Evolutionary conservation across 2,329 filamentous ascomycete species (phyloP), one percentile per base, ranked within the genome.

Genomic region (Colletotrichum musicola): DNA sequence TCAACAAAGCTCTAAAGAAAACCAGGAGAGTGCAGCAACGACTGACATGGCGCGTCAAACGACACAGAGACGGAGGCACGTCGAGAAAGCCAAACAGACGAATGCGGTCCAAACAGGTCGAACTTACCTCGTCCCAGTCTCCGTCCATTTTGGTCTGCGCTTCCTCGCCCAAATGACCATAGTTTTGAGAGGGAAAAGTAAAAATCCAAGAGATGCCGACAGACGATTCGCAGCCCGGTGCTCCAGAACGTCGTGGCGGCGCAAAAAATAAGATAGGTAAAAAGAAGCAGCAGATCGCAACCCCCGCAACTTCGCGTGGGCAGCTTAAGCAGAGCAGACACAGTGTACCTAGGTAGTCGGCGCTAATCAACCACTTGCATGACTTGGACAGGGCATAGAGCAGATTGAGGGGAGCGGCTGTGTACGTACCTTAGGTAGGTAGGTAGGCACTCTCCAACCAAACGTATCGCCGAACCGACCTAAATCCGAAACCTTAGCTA

Each of bases 91-190:
- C 6, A 7, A 35, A 35, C 7, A 10, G 30, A 35, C 7, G 10
- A 9, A 7, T 10, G 7, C 30, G 30, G 30, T 35, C 30, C 30
- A 35, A 35, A 2, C 30, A 35, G 30, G 30, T 10, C 30, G 70
- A 27, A 81, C 86, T 76, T 80, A 88, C 89, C 85, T 91, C 88
- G 81, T 89, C 88, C 89, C 89, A 91, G 80, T 90, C 89, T 79
- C 85, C 87, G 80, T 91, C 89, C 89, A 90, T 90, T 76, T 80
- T 83, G 76, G 72, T 78, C 73, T 75, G 71, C 73, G 80, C 73
- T 74, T 76, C 77, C 81, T 81, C 75, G 73, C 80, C 76, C 71
- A 71, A 68, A 71, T 73, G 73, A 74, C 70, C 79, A 82, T 81
- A 76, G 63, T 71, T 71, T 69, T 70, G 54, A 42, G 56, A 9